A percentile compares a stretch with the other conserved stretches of the same genome.
These are phyloP conservation scores for Fulvia fulva DNA, from an alignment of 2,329 filamentous ascomycete genomes.

Conservation along the genomic window DNA sequence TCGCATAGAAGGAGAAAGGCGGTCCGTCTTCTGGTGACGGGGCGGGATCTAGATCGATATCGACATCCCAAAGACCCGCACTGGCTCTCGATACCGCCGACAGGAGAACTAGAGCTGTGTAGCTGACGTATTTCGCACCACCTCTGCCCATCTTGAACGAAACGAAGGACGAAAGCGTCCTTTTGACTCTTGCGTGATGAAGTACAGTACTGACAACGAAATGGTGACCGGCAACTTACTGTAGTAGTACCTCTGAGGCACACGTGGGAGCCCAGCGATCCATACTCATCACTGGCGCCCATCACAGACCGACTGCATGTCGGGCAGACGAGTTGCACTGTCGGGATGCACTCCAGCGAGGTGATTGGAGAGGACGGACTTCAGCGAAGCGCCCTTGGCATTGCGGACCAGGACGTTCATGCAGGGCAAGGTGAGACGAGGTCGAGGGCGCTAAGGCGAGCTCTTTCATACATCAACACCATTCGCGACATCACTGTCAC, in stretches of 20 bases:
- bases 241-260: slow-evolving; percentile 11
- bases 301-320: slow-evolving; percentile 15
- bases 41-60: slow-evolving; percentile 54
- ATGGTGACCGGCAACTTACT: slow-evolving; percentile 19
- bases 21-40: slow-evolving; percentile 60
- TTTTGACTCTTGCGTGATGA: neutral
- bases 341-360: slow-evolving; percentile 1
- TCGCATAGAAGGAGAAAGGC: slow-evolving; percentile 54
- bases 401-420: neutral
- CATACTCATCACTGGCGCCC: slow-evolving; percentile 8
- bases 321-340: slow-evolving; percentile 5
- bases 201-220: neutral
- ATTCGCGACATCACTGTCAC: neutral
- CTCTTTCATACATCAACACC: neutral
- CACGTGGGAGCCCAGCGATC: slow-evolving; percentile 14
- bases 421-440: neutral
- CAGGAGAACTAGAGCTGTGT: slow-evolving; percentile 28
- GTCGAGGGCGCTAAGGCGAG: neutral
- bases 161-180: neutral
- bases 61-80: slow-evolving; percentile 36
- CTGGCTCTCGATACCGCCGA: slow-evolving; percentile 13
- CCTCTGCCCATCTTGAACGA: slow-evolving; percentile 24
- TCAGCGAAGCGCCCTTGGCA: neutral
- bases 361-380: slow-evolving; percentile 10
- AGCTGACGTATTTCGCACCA: slow-evolving; percentile 24